Conservation (phyloP, 73 alveolate species). For the Tetrahymena malaccensis region DNA sequence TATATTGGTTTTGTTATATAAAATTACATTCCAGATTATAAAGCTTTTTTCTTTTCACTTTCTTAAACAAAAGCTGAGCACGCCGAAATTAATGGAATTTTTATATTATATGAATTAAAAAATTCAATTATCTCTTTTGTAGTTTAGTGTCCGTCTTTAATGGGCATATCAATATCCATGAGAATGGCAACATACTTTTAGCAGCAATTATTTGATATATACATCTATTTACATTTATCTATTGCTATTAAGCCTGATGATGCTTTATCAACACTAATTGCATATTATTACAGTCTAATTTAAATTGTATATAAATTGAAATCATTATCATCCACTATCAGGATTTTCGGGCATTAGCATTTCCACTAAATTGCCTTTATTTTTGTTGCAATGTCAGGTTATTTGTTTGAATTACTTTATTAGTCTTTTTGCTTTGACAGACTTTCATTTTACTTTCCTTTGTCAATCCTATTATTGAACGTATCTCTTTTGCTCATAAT, state of each 20-base stretch:
- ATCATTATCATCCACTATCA: neutral
- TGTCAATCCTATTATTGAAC: no score
- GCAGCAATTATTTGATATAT: neutral
- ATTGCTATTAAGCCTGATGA: conserved; percentile 17
- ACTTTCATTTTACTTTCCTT: no score
- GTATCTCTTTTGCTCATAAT: no score
- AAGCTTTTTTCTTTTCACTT: neutral
- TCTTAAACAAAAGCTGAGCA: neutral
- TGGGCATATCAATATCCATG: conserved; percentile 48
- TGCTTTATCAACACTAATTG: neutral
- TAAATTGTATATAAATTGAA: neutral
- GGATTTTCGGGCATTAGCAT: neutral
- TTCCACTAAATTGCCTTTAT: neutral
- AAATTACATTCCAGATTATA: neutral
- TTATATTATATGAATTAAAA: neutral
- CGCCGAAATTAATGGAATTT: neutral
- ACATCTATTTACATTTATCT: neutral
- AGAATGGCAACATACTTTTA: neutral
- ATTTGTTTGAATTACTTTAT: neutral
- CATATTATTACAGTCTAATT: neutral
- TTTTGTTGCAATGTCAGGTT: neutral
- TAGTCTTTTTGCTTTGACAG: neutral
- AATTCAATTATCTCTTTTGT: neutral
- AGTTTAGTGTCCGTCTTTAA: conserved; percentile 26
- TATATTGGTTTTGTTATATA: neutral